Evolutionary conservation across 768 basidiomycete genomes (phyloP).

Genomic region (Suillus sp.): DNA sequence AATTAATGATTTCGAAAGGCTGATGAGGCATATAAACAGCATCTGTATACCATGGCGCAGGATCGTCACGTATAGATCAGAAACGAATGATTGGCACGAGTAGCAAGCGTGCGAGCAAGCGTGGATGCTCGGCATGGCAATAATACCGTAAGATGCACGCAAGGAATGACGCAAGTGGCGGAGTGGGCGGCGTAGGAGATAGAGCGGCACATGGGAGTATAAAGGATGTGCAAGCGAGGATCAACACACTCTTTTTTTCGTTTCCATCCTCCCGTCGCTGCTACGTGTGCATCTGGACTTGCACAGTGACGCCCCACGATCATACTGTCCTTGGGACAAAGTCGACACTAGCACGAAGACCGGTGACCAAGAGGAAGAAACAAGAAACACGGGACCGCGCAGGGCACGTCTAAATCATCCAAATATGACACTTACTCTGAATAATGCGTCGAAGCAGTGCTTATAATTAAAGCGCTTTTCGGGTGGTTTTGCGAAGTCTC

Average conservation of each 20-base stretch:
- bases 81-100: neutral
- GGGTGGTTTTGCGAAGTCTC: constrained; percentile 85
- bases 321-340: neutral
- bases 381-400: neutral
- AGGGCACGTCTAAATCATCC: neutral
- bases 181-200: neutral
- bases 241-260: neutral
- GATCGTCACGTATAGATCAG: neutral
- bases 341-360: neutral
- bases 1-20: neutral
- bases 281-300: neutral
- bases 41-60: neutral
- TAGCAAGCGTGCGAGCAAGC: constrained; percentile 1
- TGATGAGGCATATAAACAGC: neutral
- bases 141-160: neutral
- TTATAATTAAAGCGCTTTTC: constrained; percentile 91
- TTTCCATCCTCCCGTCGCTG: neutral
- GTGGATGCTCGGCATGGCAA: neutral
- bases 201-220: neutral
- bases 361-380: neutral
- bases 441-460: constrained; percentile 85
- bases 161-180: neutral
- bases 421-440: constrained; percentile 56
- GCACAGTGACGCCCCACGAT: neutral
- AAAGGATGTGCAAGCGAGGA: constrained; percentile 1